Conservation (phyloP, 2,329 filamentous ascomycete species). For the Akanthomyces uredinophilus region DNA sequence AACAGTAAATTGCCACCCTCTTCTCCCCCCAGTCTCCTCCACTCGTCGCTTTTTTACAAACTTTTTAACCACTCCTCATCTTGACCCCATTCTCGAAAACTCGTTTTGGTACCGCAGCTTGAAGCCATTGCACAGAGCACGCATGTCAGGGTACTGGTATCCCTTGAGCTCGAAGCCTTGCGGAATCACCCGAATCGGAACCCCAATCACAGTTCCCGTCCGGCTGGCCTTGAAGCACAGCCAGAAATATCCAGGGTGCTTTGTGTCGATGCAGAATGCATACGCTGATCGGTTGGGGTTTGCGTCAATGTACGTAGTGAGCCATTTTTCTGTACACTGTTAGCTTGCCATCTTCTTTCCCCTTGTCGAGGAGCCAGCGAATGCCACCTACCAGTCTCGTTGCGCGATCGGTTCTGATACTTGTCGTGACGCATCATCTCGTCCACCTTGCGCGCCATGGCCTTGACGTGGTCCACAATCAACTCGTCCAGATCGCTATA, state of each 20-base stretch:
- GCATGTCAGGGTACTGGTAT: slow-evolving; percentile 89
- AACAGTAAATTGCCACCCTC: slow-evolving; percentile 2
- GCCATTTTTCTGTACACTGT: slow-evolving; percentile 70
- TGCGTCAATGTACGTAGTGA: slow-evolving; percentile 91
- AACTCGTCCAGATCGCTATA: slow-evolving; percentile 96
- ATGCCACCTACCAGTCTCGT: slow-evolving; percentile 65
- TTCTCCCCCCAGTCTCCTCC: neutral
- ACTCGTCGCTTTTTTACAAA: slow-evolving; percentile 1
- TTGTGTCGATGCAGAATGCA: slow-evolving; percentile 89
- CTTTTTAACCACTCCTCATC: slow-evolving; percentile 19
- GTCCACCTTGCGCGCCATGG: slow-evolving; percentile 95
- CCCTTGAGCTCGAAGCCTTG: slow-evolving; percentile 89
- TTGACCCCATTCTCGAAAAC: slow-evolving; percentile 54
- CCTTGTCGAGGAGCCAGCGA: neutral
- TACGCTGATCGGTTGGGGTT: slow-evolving; percentile 93
- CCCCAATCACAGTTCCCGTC: slow-evolving; percentile 65
- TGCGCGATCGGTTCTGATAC: slow-evolving; percentile 75
- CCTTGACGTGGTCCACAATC: slow-evolving; percentile 94
- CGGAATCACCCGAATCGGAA: slow-evolving; percentile 86
- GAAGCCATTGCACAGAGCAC: slow-evolving; percentile 93
- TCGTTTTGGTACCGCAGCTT: slow-evolving; percentile 71
- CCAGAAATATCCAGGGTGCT: slow-evolving; percentile 90
- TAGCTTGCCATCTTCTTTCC: neutral
- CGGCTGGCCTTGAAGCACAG: slow-evolving; percentile 93
- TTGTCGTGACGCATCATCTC: slow-evolving; percentile 95